phyloP scores from a whole-genome alignment of 2,329 filamentous ascomycete genomes.

The Bretziella fagacearum region DNA sequence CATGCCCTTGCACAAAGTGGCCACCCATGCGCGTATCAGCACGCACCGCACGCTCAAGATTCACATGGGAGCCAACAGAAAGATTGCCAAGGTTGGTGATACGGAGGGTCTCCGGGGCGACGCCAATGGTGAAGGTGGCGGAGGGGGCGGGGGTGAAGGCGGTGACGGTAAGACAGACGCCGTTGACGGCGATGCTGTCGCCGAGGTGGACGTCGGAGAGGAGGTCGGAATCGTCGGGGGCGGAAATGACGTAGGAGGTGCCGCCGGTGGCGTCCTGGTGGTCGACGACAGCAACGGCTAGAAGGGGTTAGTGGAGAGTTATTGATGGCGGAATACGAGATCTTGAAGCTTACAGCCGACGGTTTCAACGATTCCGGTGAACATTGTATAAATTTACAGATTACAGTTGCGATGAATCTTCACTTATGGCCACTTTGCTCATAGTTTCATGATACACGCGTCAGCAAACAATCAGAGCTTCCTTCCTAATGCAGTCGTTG shows the following conservation, averaged over 20 bases:
- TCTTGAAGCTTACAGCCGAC: conserved; percentile 59
- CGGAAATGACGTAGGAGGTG: conserved; percentile 73
- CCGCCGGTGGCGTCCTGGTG: conserved; percentile 68
- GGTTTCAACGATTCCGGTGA: conserved; percentile 85
- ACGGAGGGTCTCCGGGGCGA: conserved; percentile 88
- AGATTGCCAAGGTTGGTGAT: conserved; percentile 84
- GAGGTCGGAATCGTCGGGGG: conserved; percentile 49
- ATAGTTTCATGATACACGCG: background rate
- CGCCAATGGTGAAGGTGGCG: conserved; percentile 68
- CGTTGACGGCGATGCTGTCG: conserved; percentile 91
- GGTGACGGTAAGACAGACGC: conserved; percentile 83
- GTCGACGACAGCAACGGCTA: conserved; percentile 71
- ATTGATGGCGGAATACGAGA: background rate
- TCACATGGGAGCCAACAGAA: conserved; percentile 49
- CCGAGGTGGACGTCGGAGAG: conserved; percentile 71
- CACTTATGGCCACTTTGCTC: background rate
- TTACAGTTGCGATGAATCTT: background rate
- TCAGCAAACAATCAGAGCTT: background rate
- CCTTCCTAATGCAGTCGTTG: background rate
- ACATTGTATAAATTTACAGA: conserved; percentile 42
- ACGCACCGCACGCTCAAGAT: conserved; percentile 84
- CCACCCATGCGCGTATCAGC: conserved; percentile 92
- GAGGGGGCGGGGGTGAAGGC: conserved; percentile 26
- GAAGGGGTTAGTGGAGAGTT: background rate
- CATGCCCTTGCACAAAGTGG: conserved; percentile 95